Evolutionary conservation across 768 basidiomycete genomes (phyloP), one percentile per base, ranked within the genome.

Genomic region (Tylopilus sp.): DNA sequence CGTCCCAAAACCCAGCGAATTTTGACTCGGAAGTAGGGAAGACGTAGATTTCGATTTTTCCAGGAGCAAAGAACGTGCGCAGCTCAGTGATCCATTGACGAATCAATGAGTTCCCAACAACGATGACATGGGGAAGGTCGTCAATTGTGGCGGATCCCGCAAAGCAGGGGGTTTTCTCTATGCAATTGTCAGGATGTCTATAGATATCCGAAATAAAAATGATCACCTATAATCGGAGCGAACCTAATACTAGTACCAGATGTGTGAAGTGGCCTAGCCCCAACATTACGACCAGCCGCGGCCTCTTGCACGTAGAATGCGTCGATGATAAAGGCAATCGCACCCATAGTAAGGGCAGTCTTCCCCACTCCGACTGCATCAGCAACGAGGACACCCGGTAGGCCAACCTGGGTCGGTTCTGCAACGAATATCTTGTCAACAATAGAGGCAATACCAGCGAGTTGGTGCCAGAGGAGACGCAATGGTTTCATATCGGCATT

Each of bases 401-500:
- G 44, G 4, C 25, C 44, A 19, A 11, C 16, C 12, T 50, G 11
- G 3, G 28, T 19, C 2, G 37, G 37, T 24, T 50, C 13, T 6
- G 43, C 3, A 12, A 33, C 1, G 25, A 55, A 50, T 2, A 13
- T 4, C 30, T 55, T 55, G 30, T 55, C 30, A 3, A 55, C 10
- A 3, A 55, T 34, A 7, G 48, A 50, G 37, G 54, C 44, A 1
- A 55, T 3, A 8, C 54, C 48, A 34, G 46, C 48, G 21, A 55
- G 54, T 17, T 55, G 54, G 24, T 55, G 54, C 48, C 54, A 55
- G 12, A 55, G 54, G 16, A 55, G 48, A n/a, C 6, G 30, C 1
- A 55, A 38, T 1, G 54, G 48, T 8, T 50, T 45, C 31, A 50
- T 55, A 19, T 55, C 44, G 0, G 44, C 37, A 14, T 55, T 55